Percentiles rank a stretch among this genome's conserved stretches.
Conservation (phyloP, 2,329 filamentous ascomycete genomes). For the Sporothrix luriei region DNA sequence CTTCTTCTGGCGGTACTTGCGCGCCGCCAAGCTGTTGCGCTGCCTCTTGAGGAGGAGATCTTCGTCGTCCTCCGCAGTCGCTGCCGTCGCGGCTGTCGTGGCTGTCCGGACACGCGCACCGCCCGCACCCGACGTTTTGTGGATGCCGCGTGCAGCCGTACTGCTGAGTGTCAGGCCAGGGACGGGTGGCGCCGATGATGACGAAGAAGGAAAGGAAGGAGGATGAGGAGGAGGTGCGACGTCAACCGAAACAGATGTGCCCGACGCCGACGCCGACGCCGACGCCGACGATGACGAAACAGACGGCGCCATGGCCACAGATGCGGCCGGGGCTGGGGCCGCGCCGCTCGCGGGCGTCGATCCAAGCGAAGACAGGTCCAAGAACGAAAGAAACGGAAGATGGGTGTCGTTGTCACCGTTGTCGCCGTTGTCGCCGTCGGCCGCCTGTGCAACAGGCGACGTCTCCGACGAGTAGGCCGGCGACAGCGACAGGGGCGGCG, state of each 20-base stretch:
- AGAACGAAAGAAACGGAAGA: slow-evolving; percentile 16
- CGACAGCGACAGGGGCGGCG: slow-evolving; percentile 26
- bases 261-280: not conserved
- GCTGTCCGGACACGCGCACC: slow-evolving; percentile 10
- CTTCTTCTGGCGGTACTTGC: slow-evolving; percentile 65
- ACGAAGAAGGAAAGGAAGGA: not conserved
- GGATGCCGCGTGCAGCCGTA: not conserved
- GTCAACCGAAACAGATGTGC: not conserved
- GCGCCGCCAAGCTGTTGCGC: slow-evolving; percentile 64
- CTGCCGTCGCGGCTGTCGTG: not conserved
- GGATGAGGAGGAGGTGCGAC: not conserved
- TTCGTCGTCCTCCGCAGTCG: slow-evolving; percentile 33
- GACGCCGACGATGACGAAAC: not conserved
- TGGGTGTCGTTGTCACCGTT: not conserved
- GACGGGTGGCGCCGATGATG: not conserved
- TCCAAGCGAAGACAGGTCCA: slow-evolving; percentile 11
- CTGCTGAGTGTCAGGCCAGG: slow-evolving; percentile 9
- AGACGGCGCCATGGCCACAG: not conserved
- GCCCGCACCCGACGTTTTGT: slow-evolving; percentile 22
- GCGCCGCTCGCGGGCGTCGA: not conserved
- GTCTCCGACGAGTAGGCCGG: slow-evolving; percentile 25
- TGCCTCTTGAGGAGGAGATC: slow-evolving; percentile 53
- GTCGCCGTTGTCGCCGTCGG: not conserved
- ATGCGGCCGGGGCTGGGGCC: not conserved
- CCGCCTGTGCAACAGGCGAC: not conserved